These are phyloP conservation scores for Lactarius trivialis DNA, from an alignment of 768 basidiomycete genomes.

Conservation along the genomic window DNA sequence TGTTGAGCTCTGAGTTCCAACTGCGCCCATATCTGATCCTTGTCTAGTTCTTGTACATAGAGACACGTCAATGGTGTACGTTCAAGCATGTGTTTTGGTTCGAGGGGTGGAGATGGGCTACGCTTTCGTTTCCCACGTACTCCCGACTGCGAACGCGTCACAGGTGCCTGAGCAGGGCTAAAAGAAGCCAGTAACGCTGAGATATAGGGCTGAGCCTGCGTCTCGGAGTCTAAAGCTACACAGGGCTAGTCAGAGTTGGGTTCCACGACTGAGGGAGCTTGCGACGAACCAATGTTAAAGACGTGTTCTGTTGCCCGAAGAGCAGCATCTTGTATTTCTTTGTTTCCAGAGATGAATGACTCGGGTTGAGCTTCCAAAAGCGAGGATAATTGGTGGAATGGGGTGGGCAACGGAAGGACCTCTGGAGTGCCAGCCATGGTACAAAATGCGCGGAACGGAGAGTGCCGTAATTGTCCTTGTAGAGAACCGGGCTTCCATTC, in stretches of 20 bases:
- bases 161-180: slow-evolving; percentile 59
- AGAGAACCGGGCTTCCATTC: neutral
- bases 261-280: neutral
- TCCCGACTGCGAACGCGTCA: slow-evolving; percentile 62
- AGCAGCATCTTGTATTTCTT: slow-evolving; percentile 49
- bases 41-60: slow-evolving; percentile 70
- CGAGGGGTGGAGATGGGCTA: slow-evolving; percentile 31
- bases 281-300: slow-evolving; percentile 63
- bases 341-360: slow-evolving; percentile 47
- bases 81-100: slow-evolving; percentile 32
- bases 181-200: slow-evolving; percentile 60
- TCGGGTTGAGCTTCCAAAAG: slow-evolving; percentile 51
- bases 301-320: slow-evolving; percentile 65
- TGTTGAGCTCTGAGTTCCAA: slow-evolving; percentile 72
- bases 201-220: slow-evolving; percentile 56
- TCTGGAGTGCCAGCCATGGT: slow-evolving; percentile 13
- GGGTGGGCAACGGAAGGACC: slow-evolving; percentile 29
- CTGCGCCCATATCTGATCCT: slow-evolving; percentile 91
- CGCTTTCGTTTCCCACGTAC: slow-evolving; percentile 40
- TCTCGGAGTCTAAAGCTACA: slow-evolving; percentile 64
- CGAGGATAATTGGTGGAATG: slow-evolving; percentile 46
- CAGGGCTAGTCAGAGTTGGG: slow-evolving; percentile 5
- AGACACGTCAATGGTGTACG: slow-evolving; percentile 73
- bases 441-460: neutral
- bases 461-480: neutral